phyloP scores from a whole-genome alignment of 306 rosid genomes.

The Trichosanthes truncata region DNA sequence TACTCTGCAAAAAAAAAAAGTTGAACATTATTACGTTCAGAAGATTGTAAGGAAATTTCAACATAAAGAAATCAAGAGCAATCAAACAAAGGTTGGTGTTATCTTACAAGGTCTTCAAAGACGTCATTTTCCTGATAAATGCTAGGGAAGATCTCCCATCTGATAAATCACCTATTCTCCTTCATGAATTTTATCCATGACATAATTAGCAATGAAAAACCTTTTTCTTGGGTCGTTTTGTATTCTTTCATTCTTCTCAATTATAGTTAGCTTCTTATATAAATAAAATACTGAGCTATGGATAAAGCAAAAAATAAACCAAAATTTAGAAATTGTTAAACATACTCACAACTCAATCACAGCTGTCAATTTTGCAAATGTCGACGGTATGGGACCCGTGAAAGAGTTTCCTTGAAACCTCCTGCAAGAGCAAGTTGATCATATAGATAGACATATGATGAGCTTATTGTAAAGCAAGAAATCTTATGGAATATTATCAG shows the following conservation, averaged over 20 bases:
- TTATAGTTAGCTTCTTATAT: neutral
- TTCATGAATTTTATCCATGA: constrained; percentile 18
- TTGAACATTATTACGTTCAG: neutral
- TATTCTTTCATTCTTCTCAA: neutral
- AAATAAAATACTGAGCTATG: constrained; percentile 9
- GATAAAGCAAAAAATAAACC: neutral
- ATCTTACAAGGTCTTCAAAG: constrained; percentile 43
- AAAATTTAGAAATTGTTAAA: neutral
- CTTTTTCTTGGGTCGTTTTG: neutral
- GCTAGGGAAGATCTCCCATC: constrained; percentile 58
- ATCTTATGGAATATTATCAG: neutral
- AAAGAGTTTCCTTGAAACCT: constrained; percentile 77
- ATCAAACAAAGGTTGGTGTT: constrained; percentile 6
- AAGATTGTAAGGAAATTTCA: neutral
- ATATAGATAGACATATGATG: neutral
- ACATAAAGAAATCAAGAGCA: neutral
- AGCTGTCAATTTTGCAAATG: constrained; percentile 59
- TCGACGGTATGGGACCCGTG: constrained; percentile 46
- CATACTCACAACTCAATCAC: constrained; percentile 49
- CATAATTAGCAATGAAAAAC: neutral
- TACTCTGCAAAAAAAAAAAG: constrained; percentile 36
- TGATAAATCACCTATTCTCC: constrained; percentile 48
- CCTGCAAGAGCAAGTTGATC: constrained; percentile 22
- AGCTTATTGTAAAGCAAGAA: neutral
- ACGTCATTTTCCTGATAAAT: constrained; percentile 52